Evolutionary conservation across 768 basidiomycete species (phyloP).

Genomic region (Gelatoporia subvermispora): DNA sequence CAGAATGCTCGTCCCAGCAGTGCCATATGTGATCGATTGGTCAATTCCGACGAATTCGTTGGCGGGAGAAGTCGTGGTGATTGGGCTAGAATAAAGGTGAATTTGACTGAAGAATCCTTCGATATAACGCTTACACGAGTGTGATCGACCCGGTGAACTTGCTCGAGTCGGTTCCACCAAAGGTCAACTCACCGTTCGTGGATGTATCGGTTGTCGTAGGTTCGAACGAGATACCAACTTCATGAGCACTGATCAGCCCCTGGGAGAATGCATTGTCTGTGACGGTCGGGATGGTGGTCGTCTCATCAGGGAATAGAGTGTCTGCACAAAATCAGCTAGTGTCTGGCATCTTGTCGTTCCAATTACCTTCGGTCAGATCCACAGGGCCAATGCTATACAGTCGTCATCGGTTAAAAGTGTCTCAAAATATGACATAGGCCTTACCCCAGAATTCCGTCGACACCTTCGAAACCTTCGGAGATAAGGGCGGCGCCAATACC

Average conservation of each 20-base stretch:
- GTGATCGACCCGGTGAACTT: conserved; percentile 26
- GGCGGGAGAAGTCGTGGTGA: conserved; percentile 17
- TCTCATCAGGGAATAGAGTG: conserved; percentile 3
- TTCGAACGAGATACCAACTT: conserved; percentile 30
- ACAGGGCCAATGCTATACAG: conserved; percentile 26
- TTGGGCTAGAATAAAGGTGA: conserved; percentile 9
- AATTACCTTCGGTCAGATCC: conserved; percentile 25
- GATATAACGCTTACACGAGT: conserved; percentile 8
- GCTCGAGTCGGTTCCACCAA: conserved; percentile 17
- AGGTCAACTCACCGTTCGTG: conserved; percentile 19
- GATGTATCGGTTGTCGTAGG: conserved; percentile 15
- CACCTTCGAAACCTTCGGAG: conserved; percentile 22
- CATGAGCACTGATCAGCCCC: conserved; percentile 22
- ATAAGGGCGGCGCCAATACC: conserved; percentile 31
- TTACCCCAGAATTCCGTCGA: conserved; percentile 38
- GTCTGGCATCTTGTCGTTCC: background rate
- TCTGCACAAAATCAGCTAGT: background rate
- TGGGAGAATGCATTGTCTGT: conserved; percentile 29
- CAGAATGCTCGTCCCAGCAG: conserved; percentile 9
- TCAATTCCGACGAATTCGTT: conserved; percentile 20
- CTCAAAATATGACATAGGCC: conserved; percentile 16
- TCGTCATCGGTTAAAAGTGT: conserved; percentile 22
- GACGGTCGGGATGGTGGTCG: conserved; percentile 27
- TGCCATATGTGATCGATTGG: conserved; percentile 19
- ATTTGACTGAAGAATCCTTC: background rate